Conservation (phyloP, 257 asterid species). For the Ilex asprella region DNA sequence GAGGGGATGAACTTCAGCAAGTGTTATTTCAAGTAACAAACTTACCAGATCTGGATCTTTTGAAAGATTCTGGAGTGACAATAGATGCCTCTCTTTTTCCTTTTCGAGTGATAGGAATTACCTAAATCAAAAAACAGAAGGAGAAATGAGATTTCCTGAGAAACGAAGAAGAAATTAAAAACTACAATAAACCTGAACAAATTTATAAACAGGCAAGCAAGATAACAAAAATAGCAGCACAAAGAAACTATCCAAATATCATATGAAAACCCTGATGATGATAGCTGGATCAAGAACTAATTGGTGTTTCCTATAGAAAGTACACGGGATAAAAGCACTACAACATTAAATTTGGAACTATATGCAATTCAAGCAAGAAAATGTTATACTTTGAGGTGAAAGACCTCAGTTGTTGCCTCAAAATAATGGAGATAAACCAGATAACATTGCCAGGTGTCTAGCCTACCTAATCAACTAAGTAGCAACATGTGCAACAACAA, state of each 20-base stretch:
- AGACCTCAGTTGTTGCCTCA: too few relatives aligned
- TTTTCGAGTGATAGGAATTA: conserved; percentile 18
- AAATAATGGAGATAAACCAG: too few relatives aligned
- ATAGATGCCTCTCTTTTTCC: conserved; percentile 14
- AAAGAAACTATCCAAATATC: neutral
- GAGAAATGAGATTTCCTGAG: conserved; percentile 6
- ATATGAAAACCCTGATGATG: neutral
- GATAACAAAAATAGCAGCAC: neutral
- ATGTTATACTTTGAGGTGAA: too few relatives aligned
- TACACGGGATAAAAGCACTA: neutral
- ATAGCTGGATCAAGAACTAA: neutral
- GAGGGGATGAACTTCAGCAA: neutral
- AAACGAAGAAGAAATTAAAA: conserved; percentile 1
- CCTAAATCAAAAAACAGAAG: conserved; percentile 21
- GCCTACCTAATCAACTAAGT: too few relatives aligned
- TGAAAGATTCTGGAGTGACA: conserved; percentile 37
- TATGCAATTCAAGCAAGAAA: too few relatives aligned
- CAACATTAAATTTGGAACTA: too few relatives aligned
- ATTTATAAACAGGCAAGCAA: conserved; percentile 7
- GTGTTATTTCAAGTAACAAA: conserved; percentile 5
- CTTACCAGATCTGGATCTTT: conserved; percentile 71
- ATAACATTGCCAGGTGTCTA: too few relatives aligned
- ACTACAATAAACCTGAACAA: conserved; percentile 6
- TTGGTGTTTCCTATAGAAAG: neutral
- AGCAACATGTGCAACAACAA: too few relatives aligned